These are phyloP conservation scores for Podila verticillata DNA, from an alignment of 192 early-diverging fungal genomes.

Conservation along the genomic window DNA sequence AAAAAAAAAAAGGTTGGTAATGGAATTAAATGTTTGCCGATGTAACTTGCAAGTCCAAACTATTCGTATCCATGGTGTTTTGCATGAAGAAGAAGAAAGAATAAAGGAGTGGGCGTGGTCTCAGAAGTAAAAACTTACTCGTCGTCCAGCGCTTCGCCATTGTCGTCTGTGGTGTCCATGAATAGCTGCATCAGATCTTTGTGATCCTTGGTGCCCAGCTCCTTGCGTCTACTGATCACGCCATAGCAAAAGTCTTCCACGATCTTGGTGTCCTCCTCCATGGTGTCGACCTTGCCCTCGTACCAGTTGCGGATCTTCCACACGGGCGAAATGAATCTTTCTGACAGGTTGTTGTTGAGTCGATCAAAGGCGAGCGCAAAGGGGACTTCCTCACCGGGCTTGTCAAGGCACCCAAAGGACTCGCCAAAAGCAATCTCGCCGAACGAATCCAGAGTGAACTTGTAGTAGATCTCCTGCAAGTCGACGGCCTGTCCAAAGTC, in stretches of 20 bases:
- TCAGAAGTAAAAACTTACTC: too few species aligned
- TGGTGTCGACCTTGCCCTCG: constrained; percentile 3
- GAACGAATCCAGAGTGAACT: constrained; percentile 54
- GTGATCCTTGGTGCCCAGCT: constrained; percentile 2
- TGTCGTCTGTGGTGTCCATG: constrained; percentile 54
- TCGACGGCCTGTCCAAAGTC: constrained; percentile 45
- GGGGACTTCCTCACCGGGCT: constrained; percentile 26
- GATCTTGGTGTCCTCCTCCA: constrained; percentile 23
- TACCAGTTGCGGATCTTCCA: constrained; percentile 32
- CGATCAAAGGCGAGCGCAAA: constrained; percentile 69
- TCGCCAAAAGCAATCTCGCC: constrained; percentile 51
- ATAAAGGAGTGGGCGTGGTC: too few species aligned
- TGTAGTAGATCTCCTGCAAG: constrained; percentile 57
- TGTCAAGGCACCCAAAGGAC: constrained; percentile 42
- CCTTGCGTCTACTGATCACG: constrained; percentile 44
- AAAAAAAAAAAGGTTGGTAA: too few species aligned
- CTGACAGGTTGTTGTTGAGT: constrained; percentile 49
- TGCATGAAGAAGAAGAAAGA: too few species aligned
- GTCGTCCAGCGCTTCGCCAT: constrained; percentile 47
- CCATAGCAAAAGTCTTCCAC: constrained; percentile 44
- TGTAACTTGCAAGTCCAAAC: too few species aligned
- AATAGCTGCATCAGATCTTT: constrained; percentile 60
- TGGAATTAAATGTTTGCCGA: too few species aligned
- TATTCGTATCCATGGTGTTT: too few species aligned
- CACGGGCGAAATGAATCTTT: constrained; percentile 33